Conservation (phyloP, 768 basidiomycete species). For the Trametes coccinea region DNA sequence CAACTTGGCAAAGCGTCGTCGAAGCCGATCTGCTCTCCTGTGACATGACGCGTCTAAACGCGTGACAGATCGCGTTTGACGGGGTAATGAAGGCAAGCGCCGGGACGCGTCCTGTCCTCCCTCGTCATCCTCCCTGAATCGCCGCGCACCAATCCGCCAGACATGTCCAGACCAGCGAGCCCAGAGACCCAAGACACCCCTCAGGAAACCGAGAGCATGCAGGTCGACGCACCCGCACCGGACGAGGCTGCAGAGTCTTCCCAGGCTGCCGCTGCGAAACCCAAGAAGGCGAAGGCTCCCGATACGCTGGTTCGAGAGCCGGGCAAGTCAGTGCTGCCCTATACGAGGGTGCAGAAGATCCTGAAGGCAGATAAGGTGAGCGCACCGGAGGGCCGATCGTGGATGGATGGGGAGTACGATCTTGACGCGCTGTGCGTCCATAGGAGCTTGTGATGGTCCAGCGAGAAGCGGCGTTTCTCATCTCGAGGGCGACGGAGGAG, state of each 20-base stretch:
- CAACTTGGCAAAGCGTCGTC: no score
- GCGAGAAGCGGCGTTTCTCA: conserved; percentile 75
- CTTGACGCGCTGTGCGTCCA: background rate
- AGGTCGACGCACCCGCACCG: background rate
- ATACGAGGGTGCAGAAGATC: conserved; percentile 79
- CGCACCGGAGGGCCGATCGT: background rate
- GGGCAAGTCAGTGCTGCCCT: conserved; percentile 76
- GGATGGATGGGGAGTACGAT: background rate
- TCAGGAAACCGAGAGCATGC: background rate
- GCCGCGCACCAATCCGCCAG: no score
- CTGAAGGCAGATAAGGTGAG: conserved; percentile 81
- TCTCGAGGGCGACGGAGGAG: conserved; percentile 85
- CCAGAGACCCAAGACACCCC: background rate
- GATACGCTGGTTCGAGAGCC: conserved; percentile 34
- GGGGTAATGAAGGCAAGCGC: background rate
- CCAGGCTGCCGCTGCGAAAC: conserved; percentile 4
- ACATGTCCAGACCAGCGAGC: background rate
- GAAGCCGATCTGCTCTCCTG: background rate
- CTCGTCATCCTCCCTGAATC: background rate
- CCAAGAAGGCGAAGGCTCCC: conserved; percentile 20
- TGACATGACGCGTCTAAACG: background rate
- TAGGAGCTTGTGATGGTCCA: conserved; percentile 78
- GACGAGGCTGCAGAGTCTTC: background rate
- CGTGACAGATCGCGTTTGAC: conserved; percentile 4
- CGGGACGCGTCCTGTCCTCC: background rate